Evolutionary conservation across 192 early-diverging fungal genomes (phyloP).

Genomic region (Umbelopsis sp.): DNA sequence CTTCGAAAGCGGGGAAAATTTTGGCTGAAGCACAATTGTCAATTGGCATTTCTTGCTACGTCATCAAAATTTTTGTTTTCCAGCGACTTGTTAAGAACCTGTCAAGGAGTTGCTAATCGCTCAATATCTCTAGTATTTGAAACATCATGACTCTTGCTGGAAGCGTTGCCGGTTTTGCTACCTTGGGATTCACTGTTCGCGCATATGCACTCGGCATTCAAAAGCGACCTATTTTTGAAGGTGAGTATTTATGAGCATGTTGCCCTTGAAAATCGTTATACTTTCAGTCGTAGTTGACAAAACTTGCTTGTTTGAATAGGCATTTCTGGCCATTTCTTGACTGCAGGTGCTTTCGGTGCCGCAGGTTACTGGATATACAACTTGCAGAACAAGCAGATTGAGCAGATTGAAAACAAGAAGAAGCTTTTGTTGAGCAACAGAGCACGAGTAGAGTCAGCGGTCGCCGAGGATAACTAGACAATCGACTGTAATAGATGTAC

Average conservation of each 20-base stretch:
- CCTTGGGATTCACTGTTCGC: constrained; percentile 47
- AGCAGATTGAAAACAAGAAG: constrained; percentile 38
- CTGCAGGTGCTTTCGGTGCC: constrained; percentile 39
- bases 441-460: constrained; percentile 37
- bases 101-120: background rate
- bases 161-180: constrained; percentile 45
- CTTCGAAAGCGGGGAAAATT: constrained; percentile 20
- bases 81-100: background rate
- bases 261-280: background rate
- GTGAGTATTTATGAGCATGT: constrained; percentile 23
- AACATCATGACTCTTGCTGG: constrained; percentile 35
- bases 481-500: constrained; percentile 23
- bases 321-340: constrained; percentile 31
- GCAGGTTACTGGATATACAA: constrained; percentile 39
- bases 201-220: constrained; percentile 46
- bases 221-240: constrained; percentile 43
- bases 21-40: constrained; percentile 1
- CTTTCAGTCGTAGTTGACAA: background rate
- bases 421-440: constrained; percentile 40
- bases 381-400: constrained; percentile 39
- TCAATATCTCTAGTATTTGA: background rate
- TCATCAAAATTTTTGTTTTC: constrained; percentile 22
- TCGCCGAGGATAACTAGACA: constrained; percentile 3
- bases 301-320: constrained; percentile 20
- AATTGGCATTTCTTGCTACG: constrained; percentile 6